Evolutionary conservation across 2,329 filamentous ascomycete genomes (phyloP).

Genomic region (Alternaria postmessia): DNA sequence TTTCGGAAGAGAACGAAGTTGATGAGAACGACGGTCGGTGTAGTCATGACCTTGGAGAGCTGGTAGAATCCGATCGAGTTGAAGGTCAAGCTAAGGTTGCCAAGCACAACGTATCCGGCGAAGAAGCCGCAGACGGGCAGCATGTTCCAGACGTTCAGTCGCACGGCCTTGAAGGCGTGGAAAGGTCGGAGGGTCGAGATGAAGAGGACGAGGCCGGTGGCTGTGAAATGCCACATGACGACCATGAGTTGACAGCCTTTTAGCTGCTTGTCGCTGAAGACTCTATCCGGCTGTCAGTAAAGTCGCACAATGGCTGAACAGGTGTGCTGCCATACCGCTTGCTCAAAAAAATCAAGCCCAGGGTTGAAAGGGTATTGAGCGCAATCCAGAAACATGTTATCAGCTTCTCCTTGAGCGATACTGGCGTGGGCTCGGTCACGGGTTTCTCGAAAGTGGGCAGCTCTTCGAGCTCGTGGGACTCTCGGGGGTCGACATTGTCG

Average conservation of each 20-base stretch:
- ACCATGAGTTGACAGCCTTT: constrained; percentile 57
- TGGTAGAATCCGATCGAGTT: constrained; percentile 60
- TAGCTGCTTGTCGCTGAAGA: constrained; percentile 56
- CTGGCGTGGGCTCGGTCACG: constrained; percentile 28
- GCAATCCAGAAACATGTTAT: constrained; percentile 53
- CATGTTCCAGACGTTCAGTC: constrained; percentile 55
- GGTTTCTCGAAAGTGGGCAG: constrained; percentile 48
- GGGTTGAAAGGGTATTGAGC: constrained; percentile 55
- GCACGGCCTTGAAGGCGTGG: constrained; percentile 56
- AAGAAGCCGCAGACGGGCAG: constrained; percentile 58
- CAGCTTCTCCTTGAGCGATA: constrained; percentile 48
- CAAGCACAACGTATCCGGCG: constrained; percentile 57
- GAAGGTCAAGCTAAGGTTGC: constrained; percentile 57
- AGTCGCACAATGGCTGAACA: background rate
- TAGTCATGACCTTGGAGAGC: constrained; percentile 60
- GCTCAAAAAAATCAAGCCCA: constrained; percentile 56
- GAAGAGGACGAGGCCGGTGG: constrained; percentile 55
- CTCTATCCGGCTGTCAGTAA: constrained; percentile 45
- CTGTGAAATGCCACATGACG: constrained; percentile 59
- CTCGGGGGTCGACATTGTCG: constrained; percentile 49
- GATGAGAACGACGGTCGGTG: constrained; percentile 56
- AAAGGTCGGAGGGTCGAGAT: constrained; percentile 54
- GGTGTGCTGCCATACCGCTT: constrained; percentile 49
- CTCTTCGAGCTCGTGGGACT: constrained; percentile 44
- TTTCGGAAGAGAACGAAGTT: constrained; percentile 56